Percentiles rank a stretch among this genome's conserved stretches.
Conservation (phyloP, 495 filamentous ascomycete species). For the Jackrogersella minutella region DNA sequence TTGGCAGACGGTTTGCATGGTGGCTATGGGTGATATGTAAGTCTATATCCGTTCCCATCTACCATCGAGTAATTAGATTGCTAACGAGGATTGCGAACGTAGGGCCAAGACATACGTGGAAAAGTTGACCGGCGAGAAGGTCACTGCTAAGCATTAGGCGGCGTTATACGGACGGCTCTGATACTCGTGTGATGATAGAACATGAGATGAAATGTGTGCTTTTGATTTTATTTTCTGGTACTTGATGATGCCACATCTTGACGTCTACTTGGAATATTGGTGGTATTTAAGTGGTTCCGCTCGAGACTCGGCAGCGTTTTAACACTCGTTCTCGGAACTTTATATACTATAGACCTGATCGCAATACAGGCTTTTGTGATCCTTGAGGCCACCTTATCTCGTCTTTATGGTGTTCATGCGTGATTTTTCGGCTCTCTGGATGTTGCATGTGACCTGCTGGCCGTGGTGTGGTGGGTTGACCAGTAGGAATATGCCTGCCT, state of each 20-base stretch:
- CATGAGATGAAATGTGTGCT: constrained; percentile 14
- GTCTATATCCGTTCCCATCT: constrained; percentile 49
- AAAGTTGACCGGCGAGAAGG: constrained; percentile 91
- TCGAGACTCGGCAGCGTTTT: neutral
- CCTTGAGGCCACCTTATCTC: neutral
- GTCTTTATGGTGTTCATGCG: neutral
- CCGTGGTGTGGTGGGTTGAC: neutral
- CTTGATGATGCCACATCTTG: constrained; percentile 4
- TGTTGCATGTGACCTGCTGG: neutral
- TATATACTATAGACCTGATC: constrained; percentile 9
- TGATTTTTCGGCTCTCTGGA: neutral
- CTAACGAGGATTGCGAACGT: constrained; percentile 42
- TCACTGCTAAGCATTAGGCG: constrained; percentile 95
- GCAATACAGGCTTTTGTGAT: constrained; percentile 20
- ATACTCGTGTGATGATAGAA: constrained; percentile 24
- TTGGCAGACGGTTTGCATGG: constrained; percentile 99
- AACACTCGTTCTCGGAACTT: constrained; percentile 3
- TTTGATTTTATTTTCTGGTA: constrained; percentile 7
- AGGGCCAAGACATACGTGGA: constrained; percentile 98
- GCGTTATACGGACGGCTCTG: constrained; percentile 44
- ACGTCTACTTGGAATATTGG: neutral
- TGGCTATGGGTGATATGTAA: constrained; percentile 98
- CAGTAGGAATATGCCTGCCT: neutral
- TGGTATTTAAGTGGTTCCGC: neutral
- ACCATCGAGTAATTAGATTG: constrained; percentile 11